Evolutionary conservation across 805 yeast genomes (phyloP).

Genomic region (Ogataea zsoltii): DNA sequence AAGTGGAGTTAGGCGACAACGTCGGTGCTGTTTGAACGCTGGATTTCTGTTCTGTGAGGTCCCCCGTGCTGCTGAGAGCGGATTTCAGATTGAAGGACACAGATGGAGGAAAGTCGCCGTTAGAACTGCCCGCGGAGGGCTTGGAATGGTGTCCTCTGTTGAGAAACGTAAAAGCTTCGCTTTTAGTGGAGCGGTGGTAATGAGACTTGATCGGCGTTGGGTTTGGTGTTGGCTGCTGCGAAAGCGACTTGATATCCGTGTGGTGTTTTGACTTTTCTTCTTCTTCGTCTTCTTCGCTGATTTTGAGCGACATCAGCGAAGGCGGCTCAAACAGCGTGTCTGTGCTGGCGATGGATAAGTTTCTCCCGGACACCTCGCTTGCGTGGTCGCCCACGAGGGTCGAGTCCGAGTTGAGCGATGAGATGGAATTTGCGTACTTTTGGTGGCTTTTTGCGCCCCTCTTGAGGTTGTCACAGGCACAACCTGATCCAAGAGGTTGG

Average conservation of each 20-base stretch:
- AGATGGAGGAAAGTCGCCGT: conserved; percentile 5
- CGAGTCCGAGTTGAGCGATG: conserved; percentile 23
- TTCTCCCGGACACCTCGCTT: conserved; percentile 6
- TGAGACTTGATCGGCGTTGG: conserved; percentile 12
- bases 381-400: conserved; percentile 18
- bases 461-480: conserved; percentile 4
- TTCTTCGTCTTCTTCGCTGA: conserved; percentile 23
- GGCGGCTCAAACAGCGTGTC: conserved; percentile 25
- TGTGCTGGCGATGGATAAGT: conserved; percentile 21
- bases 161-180: conserved; percentile 14
- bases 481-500: conserved; percentile 1
- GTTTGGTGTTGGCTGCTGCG: conserved; percentile 12
- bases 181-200: conserved; percentile 22
- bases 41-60: not conserved
- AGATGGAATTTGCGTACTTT: conserved; percentile 21
- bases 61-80: conserved; percentile 4
- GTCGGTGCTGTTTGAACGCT: not conserved
- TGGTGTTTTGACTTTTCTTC: conserved; percentile 1
- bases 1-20: conserved; percentile 2
- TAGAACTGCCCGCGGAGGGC: not conserved
- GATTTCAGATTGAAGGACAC: conserved; percentile 11
- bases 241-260: conserved; percentile 2
- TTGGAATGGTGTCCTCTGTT: conserved; percentile 4
- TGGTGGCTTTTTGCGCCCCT: conserved; percentile 12
- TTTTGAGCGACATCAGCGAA: conserved; percentile 16